phyloP scores from a whole-genome alignment of 129 eudicot species.

The Lactuca saligna region DNA sequence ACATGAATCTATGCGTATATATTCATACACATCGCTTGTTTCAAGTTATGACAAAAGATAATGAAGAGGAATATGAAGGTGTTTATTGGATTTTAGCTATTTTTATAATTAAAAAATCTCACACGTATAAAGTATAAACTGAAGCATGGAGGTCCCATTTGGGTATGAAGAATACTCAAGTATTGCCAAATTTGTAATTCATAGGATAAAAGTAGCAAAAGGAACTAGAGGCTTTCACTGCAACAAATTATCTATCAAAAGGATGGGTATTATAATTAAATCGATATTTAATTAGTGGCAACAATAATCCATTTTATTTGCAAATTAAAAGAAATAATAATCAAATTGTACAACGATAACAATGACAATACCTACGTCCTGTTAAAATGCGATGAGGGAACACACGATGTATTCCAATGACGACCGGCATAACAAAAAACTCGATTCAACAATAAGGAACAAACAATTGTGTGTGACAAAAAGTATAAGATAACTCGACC shows the following conservation, averaged over 20 bases:
- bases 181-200: slow-evolving; percentile 18
- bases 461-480: no score
- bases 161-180: neutral
- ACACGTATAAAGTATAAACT: neutral
- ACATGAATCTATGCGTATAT: slow-evolving; percentile 8
- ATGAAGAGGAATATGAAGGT: slow-evolving; percentile 14
- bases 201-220: neutral
- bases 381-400: neutral
- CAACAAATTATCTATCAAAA: neutral
- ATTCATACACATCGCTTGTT: slow-evolving; percentile 11
- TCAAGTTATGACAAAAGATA: slow-evolving; percentile 27
- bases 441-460: no score
- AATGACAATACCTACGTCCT: neutral
- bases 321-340: no score
- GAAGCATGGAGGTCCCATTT: slow-evolving; percentile 22
- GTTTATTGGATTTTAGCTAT: neutral
- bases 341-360: neutral
- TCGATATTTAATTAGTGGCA: neutral
- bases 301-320: neutral
- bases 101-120: slow-evolving; percentile 11
- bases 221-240: neutral
- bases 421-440: no score
- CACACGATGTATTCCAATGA: no score
- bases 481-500: no score
- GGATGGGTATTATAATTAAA: neutral